Conservation (phyloP, 768 basidiomycete species). For the Russula ochroleuca region DNA sequence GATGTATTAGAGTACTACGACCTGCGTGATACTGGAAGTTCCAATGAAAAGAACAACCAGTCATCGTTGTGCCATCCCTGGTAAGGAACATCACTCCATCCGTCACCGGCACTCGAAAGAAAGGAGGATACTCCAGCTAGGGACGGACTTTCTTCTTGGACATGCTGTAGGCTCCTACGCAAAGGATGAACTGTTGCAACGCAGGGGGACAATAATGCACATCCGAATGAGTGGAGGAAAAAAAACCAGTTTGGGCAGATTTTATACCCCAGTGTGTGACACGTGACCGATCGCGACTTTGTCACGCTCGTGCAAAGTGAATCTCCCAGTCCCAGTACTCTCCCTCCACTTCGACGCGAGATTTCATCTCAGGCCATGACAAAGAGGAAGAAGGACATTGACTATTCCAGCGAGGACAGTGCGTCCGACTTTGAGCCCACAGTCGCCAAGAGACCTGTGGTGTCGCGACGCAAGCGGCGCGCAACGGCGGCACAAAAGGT, state of each 20-base stretch:
- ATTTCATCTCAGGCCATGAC: neutral
- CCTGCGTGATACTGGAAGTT: neutral
- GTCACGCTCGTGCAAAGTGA: neutral
- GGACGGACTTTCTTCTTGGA: slow-evolving; percentile 33
- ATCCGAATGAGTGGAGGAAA: slow-evolving; percentile 37
- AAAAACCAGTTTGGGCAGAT: neutral
- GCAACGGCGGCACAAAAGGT: neutral
- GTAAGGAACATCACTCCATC: slow-evolving; percentile 40
- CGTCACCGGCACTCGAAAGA: slow-evolving; percentile 27
- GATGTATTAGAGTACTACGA: neutral
- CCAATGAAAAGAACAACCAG: neutral
- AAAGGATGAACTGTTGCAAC: slow-evolving; percentile 29
- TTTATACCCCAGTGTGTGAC: neutral
- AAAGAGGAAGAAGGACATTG: slow-evolving; percentile 8
- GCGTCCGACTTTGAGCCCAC: slow-evolving; percentile 15
- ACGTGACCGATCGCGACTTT: neutral
- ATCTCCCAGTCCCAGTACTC: neutral
- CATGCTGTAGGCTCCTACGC: slow-evolving; percentile 42
- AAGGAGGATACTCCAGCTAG: slow-evolving; percentile 39
- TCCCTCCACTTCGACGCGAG: neutral
- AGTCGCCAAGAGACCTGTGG: neutral
- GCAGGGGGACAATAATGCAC: slow-evolving; percentile 43
- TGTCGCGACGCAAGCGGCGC: slow-evolving; percentile 2
- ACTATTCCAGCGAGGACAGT: slow-evolving; percentile 11
- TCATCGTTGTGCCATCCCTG: slow-evolving; percentile 35